phyloP scores from a whole-genome alignment of 2,329 filamentous ascomycete genomes.

The Eutypella sp. region DNA sequence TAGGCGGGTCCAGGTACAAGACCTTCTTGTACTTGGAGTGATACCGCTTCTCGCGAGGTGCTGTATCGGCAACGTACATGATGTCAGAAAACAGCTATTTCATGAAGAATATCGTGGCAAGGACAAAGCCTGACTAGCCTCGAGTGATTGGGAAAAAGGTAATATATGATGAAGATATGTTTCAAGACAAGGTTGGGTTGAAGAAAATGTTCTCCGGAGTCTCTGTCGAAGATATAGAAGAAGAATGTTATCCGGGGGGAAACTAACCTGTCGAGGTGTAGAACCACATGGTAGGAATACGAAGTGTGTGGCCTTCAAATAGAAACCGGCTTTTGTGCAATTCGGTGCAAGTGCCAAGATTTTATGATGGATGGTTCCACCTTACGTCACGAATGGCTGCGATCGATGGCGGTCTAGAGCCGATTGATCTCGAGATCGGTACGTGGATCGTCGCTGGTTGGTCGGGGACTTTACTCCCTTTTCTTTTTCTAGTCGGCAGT shows the following conservation, averaged over 20 bases:
- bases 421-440: too few relatives aligned
- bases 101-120: neutral
- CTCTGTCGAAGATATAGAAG: too few relatives aligned
- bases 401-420: constrained; percentile 1
- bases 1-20: constrained; percentile 36
- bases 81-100: constrained; percentile 19
- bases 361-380: constrained; percentile 9
- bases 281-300: constrained; percentile 20
- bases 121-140: too few relatives aligned
- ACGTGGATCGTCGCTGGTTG: too few relatives aligned
- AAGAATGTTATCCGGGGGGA: too few relatives aligned
- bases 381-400: constrained; percentile 14
- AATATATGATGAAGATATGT: constrained; percentile 2
- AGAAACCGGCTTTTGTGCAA: constrained; percentile 3
- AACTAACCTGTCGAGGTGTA: constrained; percentile 26
- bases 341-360: constrained; percentile 8
- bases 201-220: neutral
- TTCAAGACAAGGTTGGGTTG: too few relatives aligned
- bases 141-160: too few relatives aligned
- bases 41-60: constrained; percentile 27
- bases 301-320: constrained; percentile 18
- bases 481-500: neutral
- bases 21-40: constrained; percentile 33
- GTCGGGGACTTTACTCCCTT: too few relatives aligned
- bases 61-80: constrained; percentile 27